Evolutionary conservation across 2,329 filamentous ascomycete genomes (phyloP), one percentile per base, ranked within the genome.

Genomic region (Scortechinia acanthostroma): DNA sequence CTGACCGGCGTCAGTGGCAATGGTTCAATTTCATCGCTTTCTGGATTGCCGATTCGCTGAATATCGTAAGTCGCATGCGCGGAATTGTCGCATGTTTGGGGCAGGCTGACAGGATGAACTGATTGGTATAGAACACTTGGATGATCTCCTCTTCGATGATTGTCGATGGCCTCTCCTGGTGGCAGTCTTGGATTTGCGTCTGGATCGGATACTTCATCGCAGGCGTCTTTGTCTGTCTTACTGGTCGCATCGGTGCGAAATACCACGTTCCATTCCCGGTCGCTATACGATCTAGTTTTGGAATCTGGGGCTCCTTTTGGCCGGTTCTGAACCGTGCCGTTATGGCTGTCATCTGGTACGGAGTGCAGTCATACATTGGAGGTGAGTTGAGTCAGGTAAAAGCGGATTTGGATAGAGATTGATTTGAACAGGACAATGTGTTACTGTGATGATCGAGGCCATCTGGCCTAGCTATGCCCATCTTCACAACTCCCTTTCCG

Each of bases 271-370:
- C 59, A 0, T 71, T 60, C 48, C 66, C 68, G 4, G 61, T 70
- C 4, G 47, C 69, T 15, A 64, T 60, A 51, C 61, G 69, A 30
- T 54, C 65, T 1, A 58, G 63, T 1, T 72, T 70, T 50, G 69
- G 69, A 4, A 51, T 68, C 1, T 70, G 62, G 48, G 68, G 68
- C 20, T 65, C 65, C 0, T 61, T 62, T 52, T 72, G 68, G 66
- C 68, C 68, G 2, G 60, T 58, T 3, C 62, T 66, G 45, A 67
- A 66, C 47, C 57, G 68, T 16, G 68, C 65, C 4, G 61, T 66
- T 14, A 68, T 70, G 64, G 58, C 66, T 2, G 64, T 68, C 44
- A 65, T 71, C 3, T 71, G 66, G 66, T 67, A 66, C 42, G 66
- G 66, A 2, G 64, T 69, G 2, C 68, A 66, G 40, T 53, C 55